These are phyloP conservation scores for Aeminium ludgeri DNA, from an alignment of 495 filamentous ascomycete species.

Conservation along the genomic window DNA sequence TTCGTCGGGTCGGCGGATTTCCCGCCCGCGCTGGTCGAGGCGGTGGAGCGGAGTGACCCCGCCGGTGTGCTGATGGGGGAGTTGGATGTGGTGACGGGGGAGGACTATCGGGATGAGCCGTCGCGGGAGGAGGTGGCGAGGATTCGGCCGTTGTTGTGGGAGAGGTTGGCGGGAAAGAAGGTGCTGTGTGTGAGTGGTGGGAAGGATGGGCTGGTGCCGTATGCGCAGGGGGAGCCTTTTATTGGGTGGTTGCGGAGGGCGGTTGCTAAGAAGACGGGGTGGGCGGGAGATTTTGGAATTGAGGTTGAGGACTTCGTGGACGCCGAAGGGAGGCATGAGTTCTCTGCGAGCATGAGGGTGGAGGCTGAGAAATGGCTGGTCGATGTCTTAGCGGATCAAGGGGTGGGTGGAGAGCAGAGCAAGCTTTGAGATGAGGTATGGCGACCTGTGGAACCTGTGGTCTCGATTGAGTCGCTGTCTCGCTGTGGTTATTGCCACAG, in stretches of 20 bases:
- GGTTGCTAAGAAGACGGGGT: slow-evolving; percentile 29
- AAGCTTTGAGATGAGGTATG: slow-evolving; percentile 2
- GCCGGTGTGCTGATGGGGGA: slow-evolving; percentile 39
- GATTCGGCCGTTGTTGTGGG: slow-evolving; percentile 32
- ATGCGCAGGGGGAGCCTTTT: slow-evolving; percentile 50
- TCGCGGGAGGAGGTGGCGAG: slow-evolving; percentile 25
- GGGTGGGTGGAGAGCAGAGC: not conserved
- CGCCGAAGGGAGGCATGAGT: slow-evolving; percentile 52
- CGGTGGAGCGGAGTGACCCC: slow-evolving; percentile 26
- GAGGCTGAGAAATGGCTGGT: slow-evolving; percentile 35
- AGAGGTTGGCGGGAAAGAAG: slow-evolving; percentile 49
- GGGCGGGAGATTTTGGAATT: slow-evolving; percentile 34
- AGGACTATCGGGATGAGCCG: slow-evolving; percentile 22
- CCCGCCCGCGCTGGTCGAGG: slow-evolving; percentile 45
- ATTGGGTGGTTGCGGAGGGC: slow-evolving; percentile 51
- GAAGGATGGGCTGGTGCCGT: slow-evolving; percentile 72
- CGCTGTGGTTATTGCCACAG: too few relatives aligned
- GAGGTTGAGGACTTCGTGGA: slow-evolving; percentile 60
- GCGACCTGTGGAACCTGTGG: not conserved
- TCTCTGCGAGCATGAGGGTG: slow-evolving; percentile 52
- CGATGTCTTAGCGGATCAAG: slow-evolving; percentile 12
- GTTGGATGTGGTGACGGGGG: slow-evolving; percentile 15
- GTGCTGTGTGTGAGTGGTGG: slow-evolving; percentile 64
- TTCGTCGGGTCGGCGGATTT: slow-evolving; percentile 68
- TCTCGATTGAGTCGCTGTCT: too few relatives aligned